These are phyloP conservation scores for Fusarium compactum DNA, from an alignment of 2,329 filamentous ascomycete genomes.

Conservation along the genomic window DNA sequence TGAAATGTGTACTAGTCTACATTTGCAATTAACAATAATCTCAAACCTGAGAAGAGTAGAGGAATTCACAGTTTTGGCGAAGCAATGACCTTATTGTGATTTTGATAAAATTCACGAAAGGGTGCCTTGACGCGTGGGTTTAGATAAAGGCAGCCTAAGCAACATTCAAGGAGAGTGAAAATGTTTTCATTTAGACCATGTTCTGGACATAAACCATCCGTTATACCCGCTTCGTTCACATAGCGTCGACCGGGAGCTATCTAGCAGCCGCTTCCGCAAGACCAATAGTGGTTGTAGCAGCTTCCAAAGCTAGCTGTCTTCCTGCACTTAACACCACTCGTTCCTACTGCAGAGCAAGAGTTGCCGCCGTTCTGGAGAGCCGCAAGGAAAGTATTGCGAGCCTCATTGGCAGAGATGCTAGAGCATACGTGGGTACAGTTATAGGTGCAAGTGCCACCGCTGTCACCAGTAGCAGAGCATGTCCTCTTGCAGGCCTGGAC, in stretches of 20 bases:
- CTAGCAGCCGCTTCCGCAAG: slow-evolving; percentile 1
- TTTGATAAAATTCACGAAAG: too few species aligned
- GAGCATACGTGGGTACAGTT: slow-evolving; percentile 1
- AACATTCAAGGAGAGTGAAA: too few species aligned
- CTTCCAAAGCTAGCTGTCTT: slow-evolving; percentile 14
- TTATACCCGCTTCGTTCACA: too few species aligned
- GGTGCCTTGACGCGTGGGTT: too few species aligned
- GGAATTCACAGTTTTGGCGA: too few species aligned
- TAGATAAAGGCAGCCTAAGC: too few species aligned
- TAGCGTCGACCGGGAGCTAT: neutral
- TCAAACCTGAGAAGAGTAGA: too few species aligned
- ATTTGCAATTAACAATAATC: too few species aligned
- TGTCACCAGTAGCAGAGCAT: neutral
- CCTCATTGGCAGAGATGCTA: slow-evolving; percentile 1
- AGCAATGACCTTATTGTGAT: too few species aligned
- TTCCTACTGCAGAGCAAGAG: slow-evolving; percentile 12
- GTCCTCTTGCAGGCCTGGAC: slow-evolving; percentile 15
- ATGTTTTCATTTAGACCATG: too few species aligned
- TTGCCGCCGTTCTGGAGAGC: neutral
- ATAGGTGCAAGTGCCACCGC: slow-evolving; percentile 1
- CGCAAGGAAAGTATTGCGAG: slow-evolving; percentile 10
- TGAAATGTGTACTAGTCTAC: too few species aligned
- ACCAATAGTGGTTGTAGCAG: slow-evolving; percentile 16
- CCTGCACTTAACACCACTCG: neutral
- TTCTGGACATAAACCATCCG: too few species aligned